Conservation (phyloP, 208 protist species). For the Trichomonas gallinae region DNA sequence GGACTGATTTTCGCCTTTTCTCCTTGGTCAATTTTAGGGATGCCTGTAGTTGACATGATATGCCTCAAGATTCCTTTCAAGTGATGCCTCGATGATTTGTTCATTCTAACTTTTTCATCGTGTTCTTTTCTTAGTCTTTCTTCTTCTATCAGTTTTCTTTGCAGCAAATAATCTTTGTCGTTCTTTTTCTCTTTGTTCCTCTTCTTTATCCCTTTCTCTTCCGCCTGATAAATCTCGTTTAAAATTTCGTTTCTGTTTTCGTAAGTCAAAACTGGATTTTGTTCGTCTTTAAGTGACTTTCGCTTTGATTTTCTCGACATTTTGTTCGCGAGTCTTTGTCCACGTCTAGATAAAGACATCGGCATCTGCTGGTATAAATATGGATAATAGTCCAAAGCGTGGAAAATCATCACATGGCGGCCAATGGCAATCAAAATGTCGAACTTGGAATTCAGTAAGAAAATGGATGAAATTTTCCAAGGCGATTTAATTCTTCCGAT, state of each 20-base stretch:
- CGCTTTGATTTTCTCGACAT: background rate
- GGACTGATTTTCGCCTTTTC: background rate
- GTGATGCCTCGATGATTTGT: background rate
- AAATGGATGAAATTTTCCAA: background rate
- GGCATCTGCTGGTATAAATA: background rate
- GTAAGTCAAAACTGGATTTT: no score
- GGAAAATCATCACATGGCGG: background rate
- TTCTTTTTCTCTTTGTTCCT: background rate
- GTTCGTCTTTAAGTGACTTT: background rate
- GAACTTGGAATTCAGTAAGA: background rate
- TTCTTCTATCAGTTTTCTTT: background rate
- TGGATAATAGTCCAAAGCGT: background rate
- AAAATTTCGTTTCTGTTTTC: background rate
- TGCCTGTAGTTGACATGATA: background rate
- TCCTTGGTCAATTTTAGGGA: background rate
- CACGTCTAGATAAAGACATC: background rate
- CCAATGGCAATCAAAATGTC: background rate
- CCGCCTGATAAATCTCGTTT: background rate
- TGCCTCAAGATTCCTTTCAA: background rate
- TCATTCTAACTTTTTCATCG: background rate
- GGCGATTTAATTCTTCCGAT: background rate
- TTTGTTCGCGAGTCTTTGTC: background rate
- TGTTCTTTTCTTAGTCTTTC: background rate
- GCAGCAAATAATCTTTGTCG: background rate
- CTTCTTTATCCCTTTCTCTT: background rate